Percentiles rank a stretch among this genome's conserved stretches.
These are phyloP conservation scores for Plectranthus barbatus DNA, from an alignment of 257 asterid genomes.

Conservation along the genomic window DNA sequence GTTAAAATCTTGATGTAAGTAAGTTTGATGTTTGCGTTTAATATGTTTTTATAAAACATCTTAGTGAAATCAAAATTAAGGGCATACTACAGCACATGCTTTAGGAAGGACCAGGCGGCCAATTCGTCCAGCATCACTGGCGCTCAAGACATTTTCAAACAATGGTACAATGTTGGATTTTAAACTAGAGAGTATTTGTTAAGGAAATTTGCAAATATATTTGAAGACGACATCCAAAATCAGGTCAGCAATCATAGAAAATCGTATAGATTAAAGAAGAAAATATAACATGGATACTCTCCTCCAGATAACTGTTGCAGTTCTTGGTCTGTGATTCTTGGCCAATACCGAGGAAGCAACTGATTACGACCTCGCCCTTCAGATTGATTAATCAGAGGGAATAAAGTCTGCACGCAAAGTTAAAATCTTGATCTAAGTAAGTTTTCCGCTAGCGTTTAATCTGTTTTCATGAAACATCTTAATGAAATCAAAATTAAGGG, in stretches of 20 bases:
- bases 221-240: neutral
- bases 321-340: constrained; percentile 91
- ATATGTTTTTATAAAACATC: neutral
- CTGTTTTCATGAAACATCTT: no score
- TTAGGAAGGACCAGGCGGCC: constrained; percentile 97
- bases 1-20: neutral
- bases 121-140: constrained; percentile 98
- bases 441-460: no score
- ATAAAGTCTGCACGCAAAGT: no score
- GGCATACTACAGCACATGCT: constrained; percentile 95
- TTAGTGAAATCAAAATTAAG: constrained; percentile 4
- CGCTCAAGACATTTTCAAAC: constrained; percentile 90
- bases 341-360: constrained; percentile 98
- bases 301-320: constrained; percentile 87
- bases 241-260: no score
- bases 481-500: no score
- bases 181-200: constrained; percentile 44
- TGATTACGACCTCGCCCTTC: constrained; percentile 85
- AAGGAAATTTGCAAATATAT: constrained; percentile 26
- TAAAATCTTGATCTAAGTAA: no score
- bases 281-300: constrained; percentile 72
- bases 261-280: neutral
- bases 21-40: neutral
- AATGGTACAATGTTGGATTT: constrained; percentile 70
- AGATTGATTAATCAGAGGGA: no score